Evolutionary conservation across 1,284 basidiomycete genomes (phyloP).

Genomic region (Pisolithus thermaeus): DNA sequence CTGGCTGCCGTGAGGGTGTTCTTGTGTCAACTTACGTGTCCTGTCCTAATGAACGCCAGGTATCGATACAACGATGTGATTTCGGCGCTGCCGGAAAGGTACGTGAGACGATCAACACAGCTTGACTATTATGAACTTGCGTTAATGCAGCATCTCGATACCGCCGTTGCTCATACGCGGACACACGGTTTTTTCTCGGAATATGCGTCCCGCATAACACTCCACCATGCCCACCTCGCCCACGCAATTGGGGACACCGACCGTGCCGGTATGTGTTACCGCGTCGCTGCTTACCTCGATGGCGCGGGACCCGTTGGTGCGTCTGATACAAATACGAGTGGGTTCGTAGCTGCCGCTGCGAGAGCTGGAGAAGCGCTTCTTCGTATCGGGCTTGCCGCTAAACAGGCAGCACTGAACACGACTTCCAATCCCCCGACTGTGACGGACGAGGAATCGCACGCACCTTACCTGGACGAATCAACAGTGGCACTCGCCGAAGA

Average conservation of each 20-base stretch:
- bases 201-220: conserved; percentile 57
- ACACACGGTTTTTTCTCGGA: conserved; percentile 46
- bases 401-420: neutral
- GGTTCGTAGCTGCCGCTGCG: conserved; percentile 54
- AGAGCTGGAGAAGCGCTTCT: conserved; percentile 55
- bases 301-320: conserved; percentile 22
- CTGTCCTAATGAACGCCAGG: conserved; percentile 30
- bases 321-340: conserved; percentile 21
- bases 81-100: conserved; percentile 55
- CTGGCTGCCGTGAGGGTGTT: conserved; percentile 46
- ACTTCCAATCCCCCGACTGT: neutral
- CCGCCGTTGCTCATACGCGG: conserved; percentile 57
- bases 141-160: conserved; percentile 40
- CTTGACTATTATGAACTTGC: too few relatives aligned
- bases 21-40: neutral
- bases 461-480: conserved; percentile 10
- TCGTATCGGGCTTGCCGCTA: conserved; percentile 42
- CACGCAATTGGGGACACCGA: conserved; percentile 47
- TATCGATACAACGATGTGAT: conserved; percentile 59
- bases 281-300: conserved; percentile 46
- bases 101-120: conserved; percentile 1
- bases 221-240: conserved; percentile 66
- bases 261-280: conserved; percentile 56
- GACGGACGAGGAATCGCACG: conserved; percentile 5
- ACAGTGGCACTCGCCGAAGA: conserved; percentile 19